Percentiles rank a stretch among this genome's conserved stretches.
These are phyloP conservation scores for Vachellia pachyceras DNA, from an alignment of 306 rosid species.

Conservation along the genomic window DNA sequence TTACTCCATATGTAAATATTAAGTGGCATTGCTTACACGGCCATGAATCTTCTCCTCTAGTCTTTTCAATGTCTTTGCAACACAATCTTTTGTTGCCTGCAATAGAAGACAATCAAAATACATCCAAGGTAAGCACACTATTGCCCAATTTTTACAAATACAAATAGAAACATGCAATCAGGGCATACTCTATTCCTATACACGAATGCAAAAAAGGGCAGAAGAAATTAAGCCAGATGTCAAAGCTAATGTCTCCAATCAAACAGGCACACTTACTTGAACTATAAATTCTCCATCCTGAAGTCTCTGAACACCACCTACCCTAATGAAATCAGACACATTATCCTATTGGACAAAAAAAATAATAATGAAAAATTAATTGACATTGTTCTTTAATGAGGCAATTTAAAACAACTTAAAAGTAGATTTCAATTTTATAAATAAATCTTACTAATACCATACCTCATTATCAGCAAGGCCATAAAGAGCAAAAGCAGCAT, in stretches of 20 bases:
- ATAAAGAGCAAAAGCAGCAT: constrained; percentile 98
- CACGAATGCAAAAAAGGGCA: constrained; percentile 32
- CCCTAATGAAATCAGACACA: constrained; percentile 95
- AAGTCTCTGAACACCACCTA: constrained; percentile 93
- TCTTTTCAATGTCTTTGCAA: constrained; percentile 97
- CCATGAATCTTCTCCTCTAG: constrained; percentile 96
- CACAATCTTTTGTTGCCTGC: constrained; percentile 99
- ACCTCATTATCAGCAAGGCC: constrained; percentile 99
- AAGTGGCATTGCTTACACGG: constrained; percentile 64
- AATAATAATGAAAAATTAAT: constrained; percentile 39
- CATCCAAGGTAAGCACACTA: constrained; percentile 16
- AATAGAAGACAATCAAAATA: constrained; percentile 42
- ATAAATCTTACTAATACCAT: constrained; percentile 28
- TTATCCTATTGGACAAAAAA: constrained; percentile 74
- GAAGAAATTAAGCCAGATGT: constrained; percentile 27
- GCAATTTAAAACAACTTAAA: constrained; percentile 28
- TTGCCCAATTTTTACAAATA: constrained; percentile 15
- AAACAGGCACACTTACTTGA: constrained; percentile 66
- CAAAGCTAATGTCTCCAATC: not conserved
- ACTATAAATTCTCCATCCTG: constrained; percentile 98
- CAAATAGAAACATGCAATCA: constrained; percentile 1
- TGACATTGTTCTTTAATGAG: constrained; percentile 37
- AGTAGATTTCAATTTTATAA: constrained; percentile 25
- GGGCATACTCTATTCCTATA: constrained; percentile 9
- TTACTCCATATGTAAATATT: constrained; percentile 15